Conservation (phyloP, 768 basidiomycete species). For the Naganishia onofrii region DNA sequence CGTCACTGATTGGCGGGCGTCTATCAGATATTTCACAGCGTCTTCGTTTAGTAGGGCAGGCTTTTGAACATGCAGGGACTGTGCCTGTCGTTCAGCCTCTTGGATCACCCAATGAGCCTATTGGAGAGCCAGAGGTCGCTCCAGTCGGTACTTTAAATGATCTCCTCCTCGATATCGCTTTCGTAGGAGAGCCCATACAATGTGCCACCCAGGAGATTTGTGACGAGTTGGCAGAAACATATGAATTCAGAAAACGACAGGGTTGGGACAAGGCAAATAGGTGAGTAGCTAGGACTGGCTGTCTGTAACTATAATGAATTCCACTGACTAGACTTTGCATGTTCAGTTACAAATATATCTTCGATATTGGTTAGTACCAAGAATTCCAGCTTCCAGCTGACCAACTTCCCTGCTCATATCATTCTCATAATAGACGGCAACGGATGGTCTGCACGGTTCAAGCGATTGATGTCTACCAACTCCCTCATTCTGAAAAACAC, state of each 20-base stretch:
- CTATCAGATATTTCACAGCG: constrained; percentile 45
- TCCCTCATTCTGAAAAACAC: constrained; percentile 50
- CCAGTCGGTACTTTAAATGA: constrained; percentile 33
- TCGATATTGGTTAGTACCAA: constrained; percentile 46
- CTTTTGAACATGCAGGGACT: constrained; percentile 32
- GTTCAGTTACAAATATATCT: constrained; percentile 48
- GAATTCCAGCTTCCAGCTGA: background rate
- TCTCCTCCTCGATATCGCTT: constrained; percentile 39
- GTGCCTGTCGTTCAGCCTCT: constrained; percentile 37
- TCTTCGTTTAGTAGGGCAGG: constrained; percentile 41
- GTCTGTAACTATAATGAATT: background rate
- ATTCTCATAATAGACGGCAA: constrained; percentile 48
- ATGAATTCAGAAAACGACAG: constrained; percentile 37
- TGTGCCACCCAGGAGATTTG: constrained; percentile 46
- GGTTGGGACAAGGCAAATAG: constrained; percentile 42
- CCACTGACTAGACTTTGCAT: background rate
- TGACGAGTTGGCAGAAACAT: constrained; percentile 39
- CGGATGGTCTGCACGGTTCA: constrained; percentile 53
- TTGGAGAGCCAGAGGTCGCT: constrained; percentile 35
- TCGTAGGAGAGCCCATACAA: constrained; percentile 44
- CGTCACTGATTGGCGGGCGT: background rate
- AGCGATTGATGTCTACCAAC: constrained; percentile 50
- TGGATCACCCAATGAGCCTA: constrained; percentile 29
- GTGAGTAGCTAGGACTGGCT: constrained; percentile 20
- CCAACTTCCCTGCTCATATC: background rate